Percentiles rank a stretch among this genome's conserved stretches.
Conservation (phyloP, 805 yeast species). For the Jamesozyma spencerorum region DNA sequence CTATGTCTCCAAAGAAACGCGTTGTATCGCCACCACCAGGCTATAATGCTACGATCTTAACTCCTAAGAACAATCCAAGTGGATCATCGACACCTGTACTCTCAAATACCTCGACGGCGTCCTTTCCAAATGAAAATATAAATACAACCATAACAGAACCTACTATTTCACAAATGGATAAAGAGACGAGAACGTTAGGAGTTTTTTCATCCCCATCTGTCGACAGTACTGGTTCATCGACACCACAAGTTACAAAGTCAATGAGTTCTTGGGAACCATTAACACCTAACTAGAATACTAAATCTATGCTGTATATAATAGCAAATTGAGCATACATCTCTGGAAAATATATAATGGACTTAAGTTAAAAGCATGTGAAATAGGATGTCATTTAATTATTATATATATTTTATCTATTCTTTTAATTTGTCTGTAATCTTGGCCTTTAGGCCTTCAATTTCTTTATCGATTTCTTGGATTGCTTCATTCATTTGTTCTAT, state of each 20-base stretch:
- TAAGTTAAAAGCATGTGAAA: too few relatives aligned
- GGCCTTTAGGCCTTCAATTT: constrained; percentile 35
- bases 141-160: not conserved
- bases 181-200: not conserved
- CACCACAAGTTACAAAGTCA: constrained; percentile 1
- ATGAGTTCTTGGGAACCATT: constrained; percentile 14
- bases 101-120: not conserved
- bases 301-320: not conserved
- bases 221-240: not conserved
- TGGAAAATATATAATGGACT: too few relatives aligned
- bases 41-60: constrained; percentile 26
- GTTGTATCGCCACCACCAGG: constrained; percentile 31
- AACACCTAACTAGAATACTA: constrained; percentile 12
- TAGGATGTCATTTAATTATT: too few relatives aligned
- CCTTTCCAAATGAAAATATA: not conserved
- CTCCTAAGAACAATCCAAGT: constrained; percentile 24
- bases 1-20: constrained; percentile 6
- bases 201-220: too few relatives aligned
- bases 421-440: constrained; percentile 27
- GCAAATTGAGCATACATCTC: too few relatives aligned
- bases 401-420: not conserved
- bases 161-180: not conserved
- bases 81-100: constrained; percentile 2
- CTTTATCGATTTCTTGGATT: constrained; percentile 35
- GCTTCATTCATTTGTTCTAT: constrained; percentile 45